phyloP scores from a whole-genome alignment of 2,329 filamentous ascomycete species.

The Aureobasidium sp. region DNA sequence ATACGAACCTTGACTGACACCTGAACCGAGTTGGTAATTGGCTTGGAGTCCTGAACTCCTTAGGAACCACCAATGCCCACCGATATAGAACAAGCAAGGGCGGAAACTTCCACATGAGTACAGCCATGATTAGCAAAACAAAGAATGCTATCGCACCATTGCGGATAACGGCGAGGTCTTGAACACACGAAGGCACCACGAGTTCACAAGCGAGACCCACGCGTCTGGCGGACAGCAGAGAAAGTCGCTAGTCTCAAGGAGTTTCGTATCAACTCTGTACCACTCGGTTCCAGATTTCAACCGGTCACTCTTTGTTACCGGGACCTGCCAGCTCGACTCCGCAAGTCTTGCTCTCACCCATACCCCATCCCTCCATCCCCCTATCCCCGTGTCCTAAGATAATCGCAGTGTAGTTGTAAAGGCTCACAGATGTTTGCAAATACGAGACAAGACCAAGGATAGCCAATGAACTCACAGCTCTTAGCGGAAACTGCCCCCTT shows the following conservation, averaged over 20 bases:
- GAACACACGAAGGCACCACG: neutral
- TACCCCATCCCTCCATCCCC: too few relatives aligned
- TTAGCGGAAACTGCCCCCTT: too few relatives aligned
- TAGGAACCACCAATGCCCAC: neutral
- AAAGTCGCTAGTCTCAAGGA: neutral
- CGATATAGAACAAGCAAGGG: neutral
- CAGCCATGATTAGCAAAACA: slow-evolving; percentile 1
- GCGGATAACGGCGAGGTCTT: neutral
- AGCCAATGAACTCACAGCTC: too few relatives aligned
- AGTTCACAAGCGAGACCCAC: neutral
- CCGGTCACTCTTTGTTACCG: neutral
- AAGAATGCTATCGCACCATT: slow-evolving; percentile 4
- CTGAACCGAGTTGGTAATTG: neutral
- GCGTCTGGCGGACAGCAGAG: neutral
- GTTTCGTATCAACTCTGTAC: neutral
- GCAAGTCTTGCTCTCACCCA: neutral
- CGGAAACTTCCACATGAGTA: neutral
- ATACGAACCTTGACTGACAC: neutral
- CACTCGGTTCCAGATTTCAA: neutral
- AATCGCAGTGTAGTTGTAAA: too few relatives aligned
- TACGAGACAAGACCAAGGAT: too few relatives aligned
- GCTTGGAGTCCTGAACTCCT: neutral
- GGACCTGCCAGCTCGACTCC: neutral
- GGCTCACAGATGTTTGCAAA: too few relatives aligned
- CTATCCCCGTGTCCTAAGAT: too few relatives aligned